Evolutionary conservation across 2,329 filamentous ascomycete genomes (phyloP).

Genomic region (Neocatenulostroma microsporum): DNA sequence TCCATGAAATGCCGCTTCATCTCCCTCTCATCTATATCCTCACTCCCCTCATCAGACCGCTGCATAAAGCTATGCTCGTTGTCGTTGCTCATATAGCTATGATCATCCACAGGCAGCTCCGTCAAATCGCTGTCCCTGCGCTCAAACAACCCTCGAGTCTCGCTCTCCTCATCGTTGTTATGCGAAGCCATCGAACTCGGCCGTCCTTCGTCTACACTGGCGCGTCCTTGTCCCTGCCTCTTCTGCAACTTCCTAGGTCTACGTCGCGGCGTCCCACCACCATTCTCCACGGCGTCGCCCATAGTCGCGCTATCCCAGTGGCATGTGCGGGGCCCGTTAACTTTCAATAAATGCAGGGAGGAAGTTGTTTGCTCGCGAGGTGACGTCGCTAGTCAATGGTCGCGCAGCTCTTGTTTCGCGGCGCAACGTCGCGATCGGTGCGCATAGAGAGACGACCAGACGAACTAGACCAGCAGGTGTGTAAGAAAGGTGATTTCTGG

Average conservation of each 20-base stretch:
- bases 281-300: slow-evolving; percentile 2
- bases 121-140: slow-evolving; percentile 28
- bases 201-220: slow-evolving; percentile 14
- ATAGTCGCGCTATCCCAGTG: no score
- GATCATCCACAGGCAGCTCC: slow-evolving; percentile 33
- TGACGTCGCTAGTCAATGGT: no score
- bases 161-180: slow-evolving; percentile 4
- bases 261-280: slow-evolving; percentile 6
- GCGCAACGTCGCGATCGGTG: no score
- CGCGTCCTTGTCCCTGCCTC: slow-evolving; percentile 7
- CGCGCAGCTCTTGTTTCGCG: no score
- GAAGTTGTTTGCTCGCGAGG: no score
- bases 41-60: slow-evolving; percentile 18
- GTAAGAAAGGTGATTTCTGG: no score
- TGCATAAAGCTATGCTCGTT: slow-evolving; percentile 11
- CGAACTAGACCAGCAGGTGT: no score
- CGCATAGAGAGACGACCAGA: no score
- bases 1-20: slow-evolving; percentile 55
- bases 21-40: slow-evolving; percentile 48
- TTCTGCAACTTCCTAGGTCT: slow-evolving; percentile 16
- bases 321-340: no score
- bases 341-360: no score
- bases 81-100: slow-evolving; percentile 34
- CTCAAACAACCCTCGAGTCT: slow-evolving; percentile 8
- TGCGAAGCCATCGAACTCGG: no score